Evolutionary conservation across 331 rosid genomes (phyloP), one percentile per base, ranked within the genome.

Genomic region (Rhamnella rubrinervis): DNA sequence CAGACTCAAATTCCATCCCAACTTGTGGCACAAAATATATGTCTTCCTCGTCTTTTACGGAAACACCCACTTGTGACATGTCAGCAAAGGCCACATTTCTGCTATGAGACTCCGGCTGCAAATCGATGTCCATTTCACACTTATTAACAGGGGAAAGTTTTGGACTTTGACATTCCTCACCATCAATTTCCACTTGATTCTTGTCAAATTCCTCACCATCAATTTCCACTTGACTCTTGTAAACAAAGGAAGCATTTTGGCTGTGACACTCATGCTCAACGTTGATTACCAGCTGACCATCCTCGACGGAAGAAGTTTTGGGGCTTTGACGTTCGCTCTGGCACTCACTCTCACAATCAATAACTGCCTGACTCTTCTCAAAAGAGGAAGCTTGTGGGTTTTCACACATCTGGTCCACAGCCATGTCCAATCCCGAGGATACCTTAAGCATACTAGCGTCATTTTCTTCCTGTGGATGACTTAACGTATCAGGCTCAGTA

Each of bases 1-100:
- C 92, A 53, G 89, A 84, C 73, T 80, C 86, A 65, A 82, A 87
- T 66, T 80, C 92, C 77, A 74, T 19, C 23, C 86, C 89, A 49
- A 87, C 60, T 59, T 73, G 68, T 8, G 84, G 87, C 26, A 49
- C 79, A 53, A 68, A 63, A 59, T 73, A 78, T 38, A 39, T 31
- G 28, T 65, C 84, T 59, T 70, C 78, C 74, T 75, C 79, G 21
- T 41, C 63, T 73, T 65, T 67, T 13, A 75, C 60, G 58, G 65
- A 63, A 46, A 68, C 51, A 53, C 70, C 65, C 18, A 62, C 66
- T 38, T 46, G 74, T 57, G 79, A 53, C 37, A 57, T 59, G 73
- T 75, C 75, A 56, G 55, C 64, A 38, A 68, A 50, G 67, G 61
- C 12, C 55, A 55, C 37, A 39, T 53, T 55, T 17, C 58, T 66